Conservation (phyloP, 2,329 filamentous ascomycete genomes). For the Colletotrichum australisinense region DNA sequence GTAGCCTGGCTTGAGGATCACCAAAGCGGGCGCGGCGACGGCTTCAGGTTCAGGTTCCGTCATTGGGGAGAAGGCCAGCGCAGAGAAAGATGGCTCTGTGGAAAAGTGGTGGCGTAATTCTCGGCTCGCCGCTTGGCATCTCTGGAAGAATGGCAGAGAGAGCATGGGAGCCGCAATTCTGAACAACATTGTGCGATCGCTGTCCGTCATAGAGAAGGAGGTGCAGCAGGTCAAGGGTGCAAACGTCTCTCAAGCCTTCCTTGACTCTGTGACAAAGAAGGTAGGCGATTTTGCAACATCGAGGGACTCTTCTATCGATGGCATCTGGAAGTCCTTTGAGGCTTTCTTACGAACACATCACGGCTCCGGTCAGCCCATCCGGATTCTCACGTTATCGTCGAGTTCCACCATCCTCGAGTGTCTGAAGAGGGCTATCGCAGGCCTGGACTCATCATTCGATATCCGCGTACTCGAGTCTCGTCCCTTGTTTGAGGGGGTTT, state of each 20-base stretch:
- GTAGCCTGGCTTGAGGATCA: too few relatives aligned
- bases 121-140: conserved; percentile 70
- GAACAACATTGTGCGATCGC: conserved; percentile 57
- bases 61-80: conserved; percentile 46
- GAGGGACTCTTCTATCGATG: conserved; percentile 40
- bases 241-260: conserved; percentile 27
- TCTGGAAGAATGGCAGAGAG: conserved; percentile 74
- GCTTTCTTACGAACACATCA: conserved; percentile 44
- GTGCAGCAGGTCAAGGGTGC: conserved; percentile 40
- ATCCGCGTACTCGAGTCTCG: conserved; percentile 74
- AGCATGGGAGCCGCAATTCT: conserved; percentile 74
- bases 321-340: conserved; percentile 50
- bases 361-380: conserved; percentile 45
- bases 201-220: conserved; percentile 52
- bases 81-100: conserved; percentile 31
- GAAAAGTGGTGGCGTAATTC: conserved; percentile 66
- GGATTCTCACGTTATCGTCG: conserved; percentile 70
- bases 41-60: conserved; percentile 60
- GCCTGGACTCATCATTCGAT: conserved; percentile 55
- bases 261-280: conserved; percentile 34
- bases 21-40: conserved; percentile 69
- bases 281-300: conserved; percentile 34
- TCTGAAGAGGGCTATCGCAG: conserved; percentile 55
- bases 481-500: conserved; percentile 73
- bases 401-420: conserved; percentile 69